phyloP scores from a whole-genome alignment of 2,329 filamentous ascomycete genomes.

The Fusarium verrucosum region DNA sequence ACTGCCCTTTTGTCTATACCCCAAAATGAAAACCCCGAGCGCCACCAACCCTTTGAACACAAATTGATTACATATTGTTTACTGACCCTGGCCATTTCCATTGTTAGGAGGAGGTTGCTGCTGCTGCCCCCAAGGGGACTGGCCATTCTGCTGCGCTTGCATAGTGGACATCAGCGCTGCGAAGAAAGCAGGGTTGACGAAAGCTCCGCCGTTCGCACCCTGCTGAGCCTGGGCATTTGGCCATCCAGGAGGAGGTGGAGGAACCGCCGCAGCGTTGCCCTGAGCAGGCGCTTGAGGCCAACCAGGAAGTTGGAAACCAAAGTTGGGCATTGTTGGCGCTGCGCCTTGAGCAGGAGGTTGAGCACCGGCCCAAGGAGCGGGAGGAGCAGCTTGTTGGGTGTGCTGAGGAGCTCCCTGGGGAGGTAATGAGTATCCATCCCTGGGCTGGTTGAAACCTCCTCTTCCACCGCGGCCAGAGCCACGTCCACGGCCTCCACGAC shows the following conservation, averaged over 20 bases:
- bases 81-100: conserved; percentile 42
- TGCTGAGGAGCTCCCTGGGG: conserved; percentile 45
- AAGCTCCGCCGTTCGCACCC: conserved; percentile 52
- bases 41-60: conserved; percentile 21
- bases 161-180: conserved; percentile 59
- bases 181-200: conserved; percentile 68
- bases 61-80: conserved; percentile 1
- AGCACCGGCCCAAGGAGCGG: conserved; percentile 26
- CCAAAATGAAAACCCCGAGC: conserved; percentile 14
- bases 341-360: conserved; percentile 30
- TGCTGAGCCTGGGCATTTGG: conserved; percentile 46
- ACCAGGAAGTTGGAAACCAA: conserved; percentile 56
- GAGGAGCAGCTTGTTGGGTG: conserved; percentile 47
- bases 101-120: conserved; percentile 47
- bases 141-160: conserved; percentile 48
- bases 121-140: conserved; percentile 43
- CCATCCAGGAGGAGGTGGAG: conserved; percentile 54
- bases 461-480: conserved; percentile 53
- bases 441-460: conserved; percentile 46
- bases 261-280: conserved; percentile 46
- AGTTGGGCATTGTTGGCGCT: conserved; percentile 46
- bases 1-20: conserved; percentile 36
- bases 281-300: conserved; percentile 51
- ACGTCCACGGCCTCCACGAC: conserved; percentile 55
- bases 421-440: conserved; percentile 56